These are phyloP conservation scores for Mycena citricolor DNA, from an alignment of 1,284 basidiomycete genomes.

Conservation along the genomic window DNA sequence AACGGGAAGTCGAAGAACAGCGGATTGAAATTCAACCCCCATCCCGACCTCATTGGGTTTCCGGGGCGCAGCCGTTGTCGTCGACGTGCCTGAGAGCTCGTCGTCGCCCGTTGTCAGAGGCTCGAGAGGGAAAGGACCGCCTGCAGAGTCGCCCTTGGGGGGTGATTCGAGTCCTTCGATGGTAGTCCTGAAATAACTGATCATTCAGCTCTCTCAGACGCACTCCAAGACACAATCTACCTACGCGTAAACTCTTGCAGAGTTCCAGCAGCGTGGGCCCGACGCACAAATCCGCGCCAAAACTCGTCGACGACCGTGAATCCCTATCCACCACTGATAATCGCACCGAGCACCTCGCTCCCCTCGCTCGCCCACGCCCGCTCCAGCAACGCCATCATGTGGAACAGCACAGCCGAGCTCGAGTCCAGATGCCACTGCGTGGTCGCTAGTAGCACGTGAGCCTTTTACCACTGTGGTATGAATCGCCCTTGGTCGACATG, in stretches of 20 bases:
- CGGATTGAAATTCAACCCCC: slow-evolving; percentile 69
- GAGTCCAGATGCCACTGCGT: slow-evolving; percentile 38
- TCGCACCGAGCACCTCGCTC: slow-evolving; percentile 50
- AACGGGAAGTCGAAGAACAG: slow-evolving; percentile 80
- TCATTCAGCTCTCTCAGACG: too few relatives aligned
- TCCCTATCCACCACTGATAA: slow-evolving; percentile 49
- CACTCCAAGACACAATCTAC: too few relatives aligned
- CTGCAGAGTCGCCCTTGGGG: slow-evolving; percentile 44
- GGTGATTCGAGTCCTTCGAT: background rate
- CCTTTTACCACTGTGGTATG: slow-evolving; percentile 52
- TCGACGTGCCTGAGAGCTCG: slow-evolving; percentile 76
- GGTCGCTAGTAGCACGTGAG: slow-evolving; percentile 43
- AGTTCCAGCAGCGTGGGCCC: slow-evolving; percentile 32
- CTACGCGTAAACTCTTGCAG: slow-evolving; percentile 70
- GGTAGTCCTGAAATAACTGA: slow-evolving; percentile 7
- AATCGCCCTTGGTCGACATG: slow-evolving; percentile 43
- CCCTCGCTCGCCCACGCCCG: slow-evolving; percentile 58
- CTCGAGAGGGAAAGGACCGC: slow-evolving; percentile 81
- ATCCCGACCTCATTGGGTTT: slow-evolving; percentile 86
- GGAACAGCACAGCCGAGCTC: slow-evolving; percentile 35
- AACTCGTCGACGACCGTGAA: slow-evolving; percentile 33
- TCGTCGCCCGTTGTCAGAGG: slow-evolving; percentile 93
- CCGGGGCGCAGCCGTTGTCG: slow-evolving; percentile 28
- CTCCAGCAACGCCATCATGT: slow-evolving; percentile 56
- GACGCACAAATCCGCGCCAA: slow-evolving; percentile 18